Base-by-base conservation (phyloP, 208 protist genomes). In the Trypanosoma theileri region DNA sequence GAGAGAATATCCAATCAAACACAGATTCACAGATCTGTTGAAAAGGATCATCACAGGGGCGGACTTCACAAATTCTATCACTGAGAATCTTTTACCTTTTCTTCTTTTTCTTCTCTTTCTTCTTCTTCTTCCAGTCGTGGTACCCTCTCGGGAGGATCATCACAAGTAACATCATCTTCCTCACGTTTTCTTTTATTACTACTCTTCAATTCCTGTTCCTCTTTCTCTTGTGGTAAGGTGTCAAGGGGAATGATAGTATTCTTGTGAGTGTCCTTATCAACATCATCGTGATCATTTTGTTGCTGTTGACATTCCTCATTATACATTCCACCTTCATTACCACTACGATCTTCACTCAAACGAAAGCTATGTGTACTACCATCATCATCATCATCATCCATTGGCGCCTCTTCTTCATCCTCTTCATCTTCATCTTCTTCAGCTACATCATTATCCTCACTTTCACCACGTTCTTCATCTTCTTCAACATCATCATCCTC, bases 151-250 rank as follows among this genome's bases (percentile, higher is more conserved):
- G 52, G 3, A 24, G 52, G 13, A 12, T 58, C 62, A 54, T 8
- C n/a, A 41, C 51, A 40, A 59, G 24, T 53, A 44, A 26, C 48
- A 13, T 56, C 58, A 22, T 76, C 71, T 17, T 48, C 73, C 16
- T 35, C 52, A 11, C 54, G n/a, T 22, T 46, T 35, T 19, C 51
- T 40, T 44, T 45, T 26, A 14, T 42, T 41, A 40, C 42, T 67
- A 9, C 51, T 44, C 19, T 59, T 21, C 40, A 40, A 13, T 45
- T 57, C 31, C 53, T 54, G 28, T 35, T 35, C 4, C 1, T 6
- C 28, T 35, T 35, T 6, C 28, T 6, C 28, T 6, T 8, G 28
- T 35, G 28, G 6, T 35, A 35, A 35, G 1, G 28, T 6, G 6
- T 35, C 28, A 35, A 1, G 1, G n/a, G n/a, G n/a, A n/a, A n/a